Percentiles rank a stretch among this genome's conserved stretches.
Evolutionary conservation across 768 basidiomycete genomes (phyloP).

Genomic region (Imleria badia): DNA sequence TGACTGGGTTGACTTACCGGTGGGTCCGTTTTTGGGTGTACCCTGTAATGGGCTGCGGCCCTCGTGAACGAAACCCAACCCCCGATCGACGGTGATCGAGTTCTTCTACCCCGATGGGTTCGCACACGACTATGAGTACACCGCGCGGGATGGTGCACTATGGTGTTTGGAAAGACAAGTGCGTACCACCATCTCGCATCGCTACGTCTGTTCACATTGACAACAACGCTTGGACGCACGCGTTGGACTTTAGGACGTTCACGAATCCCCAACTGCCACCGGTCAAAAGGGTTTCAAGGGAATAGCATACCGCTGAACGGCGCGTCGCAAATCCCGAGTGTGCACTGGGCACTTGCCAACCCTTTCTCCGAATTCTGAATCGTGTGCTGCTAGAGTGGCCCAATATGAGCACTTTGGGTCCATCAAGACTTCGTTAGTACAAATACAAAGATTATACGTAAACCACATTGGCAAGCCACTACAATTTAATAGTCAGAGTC

Average conservation of each 20-base stretch:
- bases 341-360: too few relatives aligned
- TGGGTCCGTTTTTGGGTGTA: slow-evolving; percentile 57
- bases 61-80: slow-evolving; percentile 93
- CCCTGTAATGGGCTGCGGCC: slow-evolving; percentile 88
- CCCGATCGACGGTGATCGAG: slow-evolving; percentile 85
- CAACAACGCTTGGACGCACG: neutral
- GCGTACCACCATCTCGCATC: slow-evolving; percentile 15
- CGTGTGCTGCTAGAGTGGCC: too few relatives aligned
- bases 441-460: too few relatives aligned
- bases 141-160: slow-evolving; percentile 80
- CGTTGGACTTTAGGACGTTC: slow-evolving; percentile 52
- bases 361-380: too few relatives aligned
- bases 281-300: slow-evolving; percentile 80
- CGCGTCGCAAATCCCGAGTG: slow-evolving; percentile 64
- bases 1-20: too few relatives aligned
- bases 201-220: neutral
- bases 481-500: too few relatives aligned
- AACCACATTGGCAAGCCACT: too few relatives aligned
- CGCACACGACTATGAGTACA: slow-evolving; percentile 83
- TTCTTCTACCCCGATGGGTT: slow-evolving; percentile 87
- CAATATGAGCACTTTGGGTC: too few relatives aligned
- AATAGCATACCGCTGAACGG: slow-evolving; percentile 85
- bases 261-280: slow-evolving; percentile 70
- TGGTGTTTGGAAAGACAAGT: slow-evolving; percentile 82
- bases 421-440: too few relatives aligned